Evolutionary conservation across 2,329 filamentous ascomycete species (phyloP).

Genomic region (Calonectria leucothoes): DNA sequence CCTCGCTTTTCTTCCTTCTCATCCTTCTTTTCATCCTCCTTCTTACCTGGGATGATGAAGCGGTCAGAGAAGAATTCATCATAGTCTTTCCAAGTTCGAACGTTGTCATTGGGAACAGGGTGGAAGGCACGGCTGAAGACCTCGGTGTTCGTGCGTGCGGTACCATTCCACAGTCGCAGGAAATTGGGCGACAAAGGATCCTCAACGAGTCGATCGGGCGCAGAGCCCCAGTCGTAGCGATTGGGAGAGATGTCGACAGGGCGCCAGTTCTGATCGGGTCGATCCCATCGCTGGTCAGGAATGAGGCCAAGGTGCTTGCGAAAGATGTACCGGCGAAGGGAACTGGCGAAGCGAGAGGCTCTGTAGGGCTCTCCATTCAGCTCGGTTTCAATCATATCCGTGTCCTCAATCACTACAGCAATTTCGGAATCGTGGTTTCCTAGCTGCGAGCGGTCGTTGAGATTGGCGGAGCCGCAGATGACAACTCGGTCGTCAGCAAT

Average conservation of each 20-base stretch:
- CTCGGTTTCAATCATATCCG: constrained; percentile 72
- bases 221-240: constrained; percentile 77
- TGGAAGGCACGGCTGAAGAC: constrained; percentile 87
- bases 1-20: constrained; percentile 57
- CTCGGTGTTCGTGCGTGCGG: constrained; percentile 82
- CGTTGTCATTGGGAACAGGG: constrained; percentile 75
- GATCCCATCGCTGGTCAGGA: constrained; percentile 76
- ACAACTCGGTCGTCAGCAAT: constrained; percentile 86
- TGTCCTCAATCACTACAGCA: constrained; percentile 88
- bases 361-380: constrained; percentile 81
- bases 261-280: constrained; percentile 78
- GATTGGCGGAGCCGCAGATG: constrained; percentile 78
- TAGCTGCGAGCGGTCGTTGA: constrained; percentile 78
- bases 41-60: constrained; percentile 69
- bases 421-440: constrained; percentile 90
- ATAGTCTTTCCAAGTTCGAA: constrained; percentile 79
- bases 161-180: constrained; percentile 76
- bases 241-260: constrained; percentile 79
- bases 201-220: constrained; percentile 74
- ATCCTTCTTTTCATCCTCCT: constrained; percentile 55
- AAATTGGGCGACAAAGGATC: constrained; percentile 81
- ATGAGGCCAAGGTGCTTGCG: constrained; percentile 91
- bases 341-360: constrained; percentile 81
- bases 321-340: constrained; percentile 86
- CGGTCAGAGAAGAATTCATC: constrained; percentile 75